A percentile compares a stretch with the other conserved stretches of the same genome.
These are phyloP conservation scores for Rhododendron kiyosumense DNA, from an alignment of 148 eudicot genomes.

Conservation along the genomic window DNA sequence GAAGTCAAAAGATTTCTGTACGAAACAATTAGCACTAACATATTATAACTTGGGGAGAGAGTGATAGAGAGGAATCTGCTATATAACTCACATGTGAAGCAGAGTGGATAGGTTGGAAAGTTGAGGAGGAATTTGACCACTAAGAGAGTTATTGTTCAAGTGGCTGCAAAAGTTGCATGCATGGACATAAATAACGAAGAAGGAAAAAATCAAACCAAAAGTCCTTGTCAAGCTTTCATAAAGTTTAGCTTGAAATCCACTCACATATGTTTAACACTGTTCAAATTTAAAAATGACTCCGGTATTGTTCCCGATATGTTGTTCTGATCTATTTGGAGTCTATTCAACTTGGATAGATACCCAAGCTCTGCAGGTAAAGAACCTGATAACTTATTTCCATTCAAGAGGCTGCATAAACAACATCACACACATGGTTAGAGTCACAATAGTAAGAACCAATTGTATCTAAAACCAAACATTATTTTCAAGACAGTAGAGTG, in stretches of 20 bases:
- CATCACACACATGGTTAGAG: not conserved
- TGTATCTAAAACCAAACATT: not conserved
- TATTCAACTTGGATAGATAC: conserved; percentile 44
- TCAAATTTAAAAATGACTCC: conserved; percentile 61
- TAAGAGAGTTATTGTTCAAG: conserved; percentile 79
- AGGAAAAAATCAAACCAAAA: not conserved
- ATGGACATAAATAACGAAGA: not conserved
- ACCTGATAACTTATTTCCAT: conserved; percentile 80
- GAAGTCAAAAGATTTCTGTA: not conserved
- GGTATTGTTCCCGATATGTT: conserved; percentile 72
- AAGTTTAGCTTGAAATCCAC: conserved; percentile 21
- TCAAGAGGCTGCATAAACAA: conserved; percentile 58
- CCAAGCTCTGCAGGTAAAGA: conserved; percentile 76
- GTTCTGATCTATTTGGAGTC: conserved; percentile 77
- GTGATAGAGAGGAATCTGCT: not conserved
- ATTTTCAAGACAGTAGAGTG: not conserved
- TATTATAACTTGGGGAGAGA: not conserved
- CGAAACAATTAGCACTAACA: not conserved
- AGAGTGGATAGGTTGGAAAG: conserved; percentile 52
- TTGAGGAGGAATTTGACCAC: conserved; percentile 80
- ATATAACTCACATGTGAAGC: conserved; percentile 67
- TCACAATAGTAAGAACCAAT: not conserved
- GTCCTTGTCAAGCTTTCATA: not conserved
- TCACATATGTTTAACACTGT: conserved; percentile 59
- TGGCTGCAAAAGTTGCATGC: conserved; percentile 35